Conservation (phyloP, 2,329 filamentous ascomycete species). For the Curvularia spicifera region DNA sequence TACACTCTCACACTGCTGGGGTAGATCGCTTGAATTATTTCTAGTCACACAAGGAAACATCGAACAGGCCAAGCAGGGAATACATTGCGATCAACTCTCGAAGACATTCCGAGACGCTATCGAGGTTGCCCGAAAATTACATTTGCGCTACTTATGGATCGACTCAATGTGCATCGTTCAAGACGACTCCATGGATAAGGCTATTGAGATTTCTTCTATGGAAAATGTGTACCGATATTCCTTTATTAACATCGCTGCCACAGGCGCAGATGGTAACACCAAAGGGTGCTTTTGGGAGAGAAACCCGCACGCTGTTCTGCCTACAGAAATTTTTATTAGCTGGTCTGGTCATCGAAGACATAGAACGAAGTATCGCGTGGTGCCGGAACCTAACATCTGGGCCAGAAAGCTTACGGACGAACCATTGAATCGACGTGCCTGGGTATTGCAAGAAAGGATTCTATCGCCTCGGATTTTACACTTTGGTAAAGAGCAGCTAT, state of each 20-base stretch:
- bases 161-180: constrained; percentile 8
- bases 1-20: constrained; percentile 7
- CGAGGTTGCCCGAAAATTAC: neutral
- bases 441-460: constrained; percentile 23
- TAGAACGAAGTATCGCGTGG: neutral
- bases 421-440: constrained; percentile 11
- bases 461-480: constrained; percentile 28
- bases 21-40: neutral
- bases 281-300: constrained; percentile 10
- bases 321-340: neutral
- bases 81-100: neutral
- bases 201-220: neutral
- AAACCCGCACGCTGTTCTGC: neutral
- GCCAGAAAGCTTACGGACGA: constrained; percentile 2
- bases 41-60: neutral
- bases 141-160: constrained; percentile 7
- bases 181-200: neutral
- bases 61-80: neutral
- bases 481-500: constrained; percentile 24
- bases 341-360: neutral
- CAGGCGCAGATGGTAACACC: neutral
- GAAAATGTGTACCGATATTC: constrained; percentile 2
- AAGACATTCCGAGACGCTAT: constrained; percentile 3
- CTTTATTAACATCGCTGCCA: constrained; percentile 11
- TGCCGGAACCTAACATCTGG: neutral